Conservation (phyloP, 2,329 filamentous ascomycete genomes). For the Pochonia chlamydosporia region DNA sequence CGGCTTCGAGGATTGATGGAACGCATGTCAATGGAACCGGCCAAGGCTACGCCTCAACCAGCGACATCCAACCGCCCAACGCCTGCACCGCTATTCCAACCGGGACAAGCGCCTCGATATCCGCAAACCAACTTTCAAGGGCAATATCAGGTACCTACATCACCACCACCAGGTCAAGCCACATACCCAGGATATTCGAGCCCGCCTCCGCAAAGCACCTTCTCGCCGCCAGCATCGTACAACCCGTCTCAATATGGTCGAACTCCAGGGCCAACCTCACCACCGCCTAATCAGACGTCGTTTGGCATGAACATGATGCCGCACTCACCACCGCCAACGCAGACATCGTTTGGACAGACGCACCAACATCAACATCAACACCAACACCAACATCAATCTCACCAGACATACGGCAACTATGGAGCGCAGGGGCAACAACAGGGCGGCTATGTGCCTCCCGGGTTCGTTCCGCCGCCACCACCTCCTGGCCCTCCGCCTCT, state of each 20-base stretch:
- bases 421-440: slow-evolving; percentile 21
- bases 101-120: slow-evolving; percentile 42
- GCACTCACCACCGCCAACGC: slow-evolving; percentile 53
- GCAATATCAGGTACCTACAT: slow-evolving; percentile 55
- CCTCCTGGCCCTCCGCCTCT: slow-evolving; percentile 57
- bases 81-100: slow-evolving; percentile 44
- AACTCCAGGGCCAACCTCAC: slow-evolving; percentile 52
- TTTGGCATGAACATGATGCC: slow-evolving; percentile 38
- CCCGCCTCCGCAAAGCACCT: slow-evolving; percentile 35
- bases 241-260: slow-evolving; percentile 55
- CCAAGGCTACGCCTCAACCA: slow-evolving; percentile 28
- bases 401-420: slow-evolving; percentile 32
- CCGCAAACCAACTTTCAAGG: slow-evolving; percentile 47
- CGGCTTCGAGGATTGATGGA: slow-evolving; percentile 88
- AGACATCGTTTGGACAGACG: slow-evolving; percentile 39
- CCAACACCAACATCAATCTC: slow-evolving; percentile 32
- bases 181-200: slow-evolving; percentile 36
- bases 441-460: slow-evolving; percentile 43
- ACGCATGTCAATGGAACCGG: slow-evolving; percentile 80
- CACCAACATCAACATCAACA: slow-evolving; percentile 40
- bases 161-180: slow-evolving; percentile 45
- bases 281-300: slow-evolving; percentile 55
- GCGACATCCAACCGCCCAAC: slow-evolving; percentile 17
- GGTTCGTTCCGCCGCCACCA: slow-evolving; percentile 58
- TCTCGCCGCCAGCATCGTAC: slow-evolving; percentile 44